Percentiles rank a stretch among this genome's conserved stretches.
phyloP scores from a whole-genome alignment of 2,329 filamentous ascomycete species.

The Talaromyces verruculosus region DNA sequence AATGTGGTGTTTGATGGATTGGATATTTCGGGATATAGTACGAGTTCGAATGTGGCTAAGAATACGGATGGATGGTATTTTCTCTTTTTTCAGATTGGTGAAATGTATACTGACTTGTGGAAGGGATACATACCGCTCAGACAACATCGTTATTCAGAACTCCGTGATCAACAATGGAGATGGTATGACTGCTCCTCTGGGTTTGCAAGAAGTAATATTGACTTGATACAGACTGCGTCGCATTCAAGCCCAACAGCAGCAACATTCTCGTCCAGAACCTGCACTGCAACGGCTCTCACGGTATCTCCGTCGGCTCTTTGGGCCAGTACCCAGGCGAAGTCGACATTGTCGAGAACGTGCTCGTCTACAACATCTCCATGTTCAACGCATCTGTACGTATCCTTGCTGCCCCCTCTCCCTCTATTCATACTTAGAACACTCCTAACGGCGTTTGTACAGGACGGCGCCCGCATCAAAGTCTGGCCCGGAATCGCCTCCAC shows the following conservation, averaged over 20 bases:
- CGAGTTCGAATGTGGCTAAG: conserved; percentile 57
- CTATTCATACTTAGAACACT: conserved; percentile 32
- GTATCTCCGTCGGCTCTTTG: conserved; percentile 70
- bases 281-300: conserved; percentile 67
- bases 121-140: conserved; percentile 53
- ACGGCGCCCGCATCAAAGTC: conserved; percentile 71
- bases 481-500: conserved; percentile 62
- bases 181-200: conserved; percentile 37
- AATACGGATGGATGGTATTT: conserved; percentile 61
- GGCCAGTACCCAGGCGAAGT: conserved; percentile 65
- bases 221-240: conserved; percentile 59
- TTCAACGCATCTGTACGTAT: conserved; percentile 50
- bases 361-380: conserved; percentile 62
- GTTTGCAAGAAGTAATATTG: conserved; percentile 9
- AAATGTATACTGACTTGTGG: conserved; percentile 20
- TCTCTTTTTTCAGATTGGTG: neutral
- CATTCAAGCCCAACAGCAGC: conserved; percentile 72
- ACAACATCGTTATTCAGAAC: conserved; percentile 65
- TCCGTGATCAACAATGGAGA: conserved; percentile 65
- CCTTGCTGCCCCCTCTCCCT: conserved; percentile 38
- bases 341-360: conserved; percentile 69
- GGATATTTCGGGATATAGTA: conserved; percentile 57
- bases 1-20: conserved; percentile 65
- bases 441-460: conserved; percentile 40
- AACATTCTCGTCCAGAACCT: conserved; percentile 68